Base-by-base conservation (phyloP, 2,329 filamentous ascomycete genomes). In the Remersonia thermophila region DNA sequence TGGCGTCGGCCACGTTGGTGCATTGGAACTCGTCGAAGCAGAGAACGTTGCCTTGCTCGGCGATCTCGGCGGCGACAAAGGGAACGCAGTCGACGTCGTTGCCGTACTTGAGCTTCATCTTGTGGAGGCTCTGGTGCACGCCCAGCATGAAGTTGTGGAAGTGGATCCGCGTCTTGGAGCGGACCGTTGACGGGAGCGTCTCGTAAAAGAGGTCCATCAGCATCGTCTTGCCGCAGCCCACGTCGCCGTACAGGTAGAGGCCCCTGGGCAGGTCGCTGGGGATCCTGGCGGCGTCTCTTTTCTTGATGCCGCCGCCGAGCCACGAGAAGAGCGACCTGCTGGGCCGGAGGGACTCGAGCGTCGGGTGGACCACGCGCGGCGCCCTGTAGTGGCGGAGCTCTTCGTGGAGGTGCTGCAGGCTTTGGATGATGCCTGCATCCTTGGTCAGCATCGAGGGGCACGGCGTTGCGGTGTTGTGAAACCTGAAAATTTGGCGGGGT, bases 61-160 rank as follows among this genome's bases (percentile, higher is more conserved):
- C 91, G 55, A 98, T 91, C 53, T 91, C 81, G n/a, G 89, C 91
- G 2, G 89, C 89, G 13, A 96, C 80, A 54, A 93, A 91, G 0
- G 89, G 89, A 30, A 96, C 73, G 1, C 77, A 84, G 57, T 98
- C 91, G 27, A 94, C 71, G 48, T 95, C 86, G 54, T 78, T 86
- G 20, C 91, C 91, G 56, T 93, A 75, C 50, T 78, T 65, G 71
- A 91, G 80, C 65, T 94, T 95, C 61, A 93, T 79, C 54, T 76
- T 77, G 63, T 96, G 91, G 51, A 96, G 65, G 42, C 89, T 73
- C 57, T 80, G 85, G 62, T 98, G 91, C 33, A 96, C 81, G 57
- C 93, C 83, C 59, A 96, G 91, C 91, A 98, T 98, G 66, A 98
- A 98, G 58, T 94, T 94, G 66, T 96, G 86, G 61, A 98, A 98